Base-by-base conservation (phyloP, 108 stramenopile species). In the Chaetoceros muelleri region DNA sequence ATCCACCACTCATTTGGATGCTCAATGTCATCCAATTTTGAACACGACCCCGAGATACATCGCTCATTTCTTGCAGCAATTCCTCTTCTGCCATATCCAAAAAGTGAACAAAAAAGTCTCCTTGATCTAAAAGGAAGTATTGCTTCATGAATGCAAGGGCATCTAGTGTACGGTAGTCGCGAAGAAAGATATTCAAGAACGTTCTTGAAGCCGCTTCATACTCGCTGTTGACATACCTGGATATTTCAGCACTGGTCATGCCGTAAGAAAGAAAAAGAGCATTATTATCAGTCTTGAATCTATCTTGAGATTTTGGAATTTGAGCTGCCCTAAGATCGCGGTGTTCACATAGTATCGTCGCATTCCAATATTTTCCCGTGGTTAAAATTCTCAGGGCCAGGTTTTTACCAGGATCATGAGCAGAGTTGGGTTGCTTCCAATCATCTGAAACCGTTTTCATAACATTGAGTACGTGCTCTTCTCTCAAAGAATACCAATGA, bases 101-200 rank as follows among this genome's bases (percentile, higher is more conserved):
- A 65, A 99, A 95, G 58, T 95, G 80, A 49, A 86, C 82, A 57
- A 98, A 84, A 69, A 96, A 96, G 62, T 99, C 98, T 5, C 98
- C 98, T 66, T 95, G 94, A 58, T 94, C 95, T n/a, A 97, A 66
- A 20, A 99, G 72, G 54, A 99, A 98, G 74, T 92, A 98, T 47
- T 85, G 85, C 62, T 93, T 90, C 79, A 99, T 81, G 21, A 85
- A 66, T 17, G 63, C 68, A 52, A 99, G 76, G 1, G 87, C 82
- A 13, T 76, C 72, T 34, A 72, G 55, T 22, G 89, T 47, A 30
- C 75, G 62, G 47, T 72, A 81, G 40, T 91, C 58, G 17, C 77
- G 48, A 52, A 85, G 46, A 46, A 96, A 69, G 21, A 94, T 46
- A 29, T 75, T 51, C 19, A 93, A 76, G 47, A 96, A 67, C 1